A percentile compares a stretch with the other conserved stretches of the same genome.
These are phyloP conservation scores for Claviceps pazoutovae DNA, from an alignment of 2,329 filamentous ascomycete species.

Conservation along the genomic window DNA sequence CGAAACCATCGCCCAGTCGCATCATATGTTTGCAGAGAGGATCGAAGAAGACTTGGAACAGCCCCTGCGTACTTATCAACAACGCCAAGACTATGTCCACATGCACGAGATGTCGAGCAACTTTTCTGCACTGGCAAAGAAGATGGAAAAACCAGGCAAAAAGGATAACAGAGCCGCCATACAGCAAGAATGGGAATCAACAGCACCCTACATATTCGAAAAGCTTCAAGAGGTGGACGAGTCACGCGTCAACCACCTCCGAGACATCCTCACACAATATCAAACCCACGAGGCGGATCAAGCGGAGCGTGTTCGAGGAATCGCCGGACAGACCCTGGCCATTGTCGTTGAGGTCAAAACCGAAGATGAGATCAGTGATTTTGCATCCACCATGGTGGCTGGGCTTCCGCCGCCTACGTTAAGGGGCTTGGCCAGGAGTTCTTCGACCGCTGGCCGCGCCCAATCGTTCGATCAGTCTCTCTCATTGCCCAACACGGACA, in stretches of 20 bases:
- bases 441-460: conserved; percentile 15
- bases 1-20: conserved; percentile 69
- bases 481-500: background rate
- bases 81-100: conserved; percentile 62
- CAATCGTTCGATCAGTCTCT: conserved; percentile 6
- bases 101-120: conserved; percentile 75
- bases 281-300: conserved; percentile 87
- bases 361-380: conserved; percentile 70
- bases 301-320: conserved; percentile 59
- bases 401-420: conserved; percentile 25
- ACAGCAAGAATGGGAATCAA: conserved; percentile 80
- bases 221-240: conserved; percentile 85
- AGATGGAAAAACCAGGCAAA: conserved; percentile 70
- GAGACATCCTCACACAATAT: conserved; percentile 82
- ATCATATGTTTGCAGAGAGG: conserved; percentile 64
- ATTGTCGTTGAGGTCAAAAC: conserved; percentile 77
- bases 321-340: conserved; percentile 68
- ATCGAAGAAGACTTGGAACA: conserved; percentile 82
- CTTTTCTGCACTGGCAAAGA: conserved; percentile 64
- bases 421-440: conserved; percentile 27
- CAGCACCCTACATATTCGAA: conserved; percentile 91
- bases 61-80: conserved; percentile 63
- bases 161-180: conserved; percentile 71
- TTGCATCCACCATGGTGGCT: conserved; percentile 32
- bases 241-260: conserved; percentile 72